Conservation (phyloP, 805 yeast species). For the Clavispora fructus region DNA sequence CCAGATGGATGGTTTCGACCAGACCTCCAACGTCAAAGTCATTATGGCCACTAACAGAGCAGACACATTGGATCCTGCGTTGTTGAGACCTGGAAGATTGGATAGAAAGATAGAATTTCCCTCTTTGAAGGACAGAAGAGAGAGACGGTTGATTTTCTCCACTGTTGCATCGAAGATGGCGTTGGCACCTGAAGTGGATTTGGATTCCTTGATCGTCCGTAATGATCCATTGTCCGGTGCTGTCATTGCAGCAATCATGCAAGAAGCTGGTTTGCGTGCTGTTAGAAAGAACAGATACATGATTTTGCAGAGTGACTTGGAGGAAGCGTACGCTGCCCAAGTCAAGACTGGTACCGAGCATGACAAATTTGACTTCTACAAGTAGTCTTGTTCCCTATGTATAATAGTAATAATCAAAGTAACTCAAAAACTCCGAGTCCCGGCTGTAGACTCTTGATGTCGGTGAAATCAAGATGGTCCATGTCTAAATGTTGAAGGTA, state of each 20-base stretch:
- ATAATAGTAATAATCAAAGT: slow-evolving; percentile 6
- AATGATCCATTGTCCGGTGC: slow-evolving; percentile 98
- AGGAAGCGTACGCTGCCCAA: slow-evolving; percentile 95
- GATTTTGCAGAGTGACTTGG: slow-evolving; percentile 91
- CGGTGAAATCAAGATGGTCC: slow-evolving; percentile 62
- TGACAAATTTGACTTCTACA: slow-evolving; percentile 96
- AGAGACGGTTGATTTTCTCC: slow-evolving; percentile 91
- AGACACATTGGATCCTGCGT: slow-evolving; percentile 98
- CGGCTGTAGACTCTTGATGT: slow-evolving; percentile 47
- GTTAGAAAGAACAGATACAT: slow-evolving; percentile 97
- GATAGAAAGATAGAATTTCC: slow-evolving; percentile 99
- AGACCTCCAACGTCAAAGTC: slow-evolving; percentile 89
- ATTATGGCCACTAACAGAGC: slow-evolving; percentile 99
- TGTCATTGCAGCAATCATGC: slow-evolving; percentile 98
- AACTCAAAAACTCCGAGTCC: slow-evolving; percentile 59
- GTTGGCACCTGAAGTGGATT: slow-evolving; percentile 93
- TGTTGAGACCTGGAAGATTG: slow-evolving; percentile 95
- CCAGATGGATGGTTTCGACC: slow-evolving; percentile 99
- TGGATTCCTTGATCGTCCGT: slow-evolving; percentile 89
- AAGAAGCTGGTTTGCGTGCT: slow-evolving; percentile 98
- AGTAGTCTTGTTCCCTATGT: slow-evolving; percentile 33
- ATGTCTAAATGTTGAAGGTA: slow-evolving; percentile 55
- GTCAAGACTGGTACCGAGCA: slow-evolving; percentile 94
- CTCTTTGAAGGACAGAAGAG: slow-evolving; percentile 92
- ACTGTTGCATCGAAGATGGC: slow-evolving; percentile 98